Base-by-base conservation (phyloP, 106 monocot species). In the Amphibolis antarctica region DNA sequence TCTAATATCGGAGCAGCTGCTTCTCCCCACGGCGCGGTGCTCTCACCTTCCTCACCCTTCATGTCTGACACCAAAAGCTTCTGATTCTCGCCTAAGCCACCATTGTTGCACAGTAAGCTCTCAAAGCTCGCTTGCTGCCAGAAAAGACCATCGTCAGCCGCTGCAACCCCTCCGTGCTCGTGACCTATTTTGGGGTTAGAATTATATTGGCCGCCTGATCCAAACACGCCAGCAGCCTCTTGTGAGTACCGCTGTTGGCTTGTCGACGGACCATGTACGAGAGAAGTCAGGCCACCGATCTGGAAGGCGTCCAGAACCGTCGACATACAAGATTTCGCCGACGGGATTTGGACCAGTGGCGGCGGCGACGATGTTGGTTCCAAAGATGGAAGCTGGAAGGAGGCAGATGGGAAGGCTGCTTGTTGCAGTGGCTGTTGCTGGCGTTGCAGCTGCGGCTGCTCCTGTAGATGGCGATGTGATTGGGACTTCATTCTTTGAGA, bases 91-190 rank as follows among this genome's bases (percentile, higher is more conserved):
- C 68, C 78, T 0, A 72, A 36, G 12, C 66, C 74, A n/a, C n/a
- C n/a, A 70, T 43, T 44, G 59, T 28, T 36, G 64, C 43, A 78
- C 66, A 81, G 47, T 47, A 67, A 72, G 59, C 53, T 66, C 28
- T 78, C 81, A 36, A 81, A 69, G 18, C 64, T 50, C 64, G 77
- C 75, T 47, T 46, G n/a, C 27, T 62, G 45, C 59, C 20, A 46
- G 19, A 63, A 46, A 28, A 21, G 13, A 25, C 25, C 46, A 69
- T n/a, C n/a, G n/a, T n/a, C n/a, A n/a, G n/a, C n/a, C n/a, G 36
- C 55, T 46, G 46, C 42, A 56, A 7, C 10, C 10, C 42, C 60
- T 43, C 19, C 42, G 42, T 44, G 12, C 1, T 9, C 2, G 11
- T n/a, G n/a, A 18, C 11, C 44, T 20, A 28, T 23, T 22, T 53